A percentile compares a stretch with the other conserved stretches of the same genome.
These are phyloP conservation scores for Ascocoryne sarcoides DNA, from an alignment of 2,329 filamentous ascomycete genomes.

Conservation along the genomic window DNA sequence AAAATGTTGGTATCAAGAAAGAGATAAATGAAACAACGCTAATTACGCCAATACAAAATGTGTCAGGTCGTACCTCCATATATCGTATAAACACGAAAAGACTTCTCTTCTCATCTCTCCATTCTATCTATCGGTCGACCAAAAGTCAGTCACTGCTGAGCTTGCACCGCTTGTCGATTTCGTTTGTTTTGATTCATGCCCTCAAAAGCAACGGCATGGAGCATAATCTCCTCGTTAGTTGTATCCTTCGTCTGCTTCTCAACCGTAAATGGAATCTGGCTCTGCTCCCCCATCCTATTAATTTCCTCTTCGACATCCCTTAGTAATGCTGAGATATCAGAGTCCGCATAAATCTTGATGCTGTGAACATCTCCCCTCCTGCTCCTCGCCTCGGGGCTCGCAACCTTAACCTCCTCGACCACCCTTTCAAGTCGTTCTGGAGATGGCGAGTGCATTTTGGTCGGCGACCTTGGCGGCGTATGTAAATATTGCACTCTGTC, in stretches of 20 bases:
- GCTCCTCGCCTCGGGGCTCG: conserved; percentile 14
- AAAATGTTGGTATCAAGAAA: conserved; percentile 21
- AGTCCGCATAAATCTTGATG: conserved; percentile 59
- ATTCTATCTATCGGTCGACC: conserved; percentile 8
- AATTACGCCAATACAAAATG: too few species aligned
- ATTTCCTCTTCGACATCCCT: conserved; percentile 59
- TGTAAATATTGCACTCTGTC: conserved; percentile 1
- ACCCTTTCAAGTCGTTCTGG: conserved; percentile 18
- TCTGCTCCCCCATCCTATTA: conserved; percentile 30
- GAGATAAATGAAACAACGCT: conserved; percentile 2
- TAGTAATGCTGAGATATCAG: conserved; percentile 57
- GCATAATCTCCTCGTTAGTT: conserved; percentile 1
- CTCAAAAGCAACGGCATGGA: conserved; percentile 15
- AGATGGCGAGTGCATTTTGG: conserved; percentile 26
- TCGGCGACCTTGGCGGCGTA: conserved; percentile 33
- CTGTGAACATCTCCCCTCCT: conserved; percentile 37
- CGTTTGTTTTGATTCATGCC: conserved; percentile 10
- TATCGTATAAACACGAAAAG: conserved; percentile 10
- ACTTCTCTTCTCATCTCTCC: conserved; percentile 10
- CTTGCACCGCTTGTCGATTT: background rate
- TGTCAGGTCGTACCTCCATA: too few species aligned
- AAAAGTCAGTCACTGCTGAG: too few species aligned
- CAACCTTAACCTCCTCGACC: conserved; percentile 15
- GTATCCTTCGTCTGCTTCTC: conserved; percentile 7
- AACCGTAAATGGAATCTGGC: conserved; percentile 2